These are phyloP conservation scores for Corynascus novoguineensis DNA, from an alignment of 495 filamentous ascomycete genomes.

Conservation along the genomic window DNA sequence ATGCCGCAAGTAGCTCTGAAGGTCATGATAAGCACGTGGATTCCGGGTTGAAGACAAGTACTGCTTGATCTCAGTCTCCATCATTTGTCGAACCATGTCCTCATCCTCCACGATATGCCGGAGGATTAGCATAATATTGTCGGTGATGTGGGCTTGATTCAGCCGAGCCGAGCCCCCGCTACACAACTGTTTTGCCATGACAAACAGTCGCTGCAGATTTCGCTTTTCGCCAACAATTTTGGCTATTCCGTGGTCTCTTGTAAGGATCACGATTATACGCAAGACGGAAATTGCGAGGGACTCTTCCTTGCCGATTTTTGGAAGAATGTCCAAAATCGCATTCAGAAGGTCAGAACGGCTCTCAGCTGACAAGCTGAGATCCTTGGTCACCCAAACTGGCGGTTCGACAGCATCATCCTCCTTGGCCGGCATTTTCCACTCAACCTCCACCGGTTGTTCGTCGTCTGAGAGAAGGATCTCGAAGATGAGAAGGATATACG, in stretches of 20 bases:
- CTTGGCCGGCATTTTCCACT: slow-evolving; percentile 60
- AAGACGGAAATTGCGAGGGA: slow-evolving; percentile 75
- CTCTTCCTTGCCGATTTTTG: slow-evolving; percentile 80
- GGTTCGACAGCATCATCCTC: slow-evolving; percentile 50
- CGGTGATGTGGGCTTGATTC: slow-evolving; percentile 54
- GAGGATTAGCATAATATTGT: slow-evolving; percentile 73
- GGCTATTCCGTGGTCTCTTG: slow-evolving; percentile 69
- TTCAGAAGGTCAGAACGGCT: slow-evolving; percentile 66
- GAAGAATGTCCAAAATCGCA: slow-evolving; percentile 72
- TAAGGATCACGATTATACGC: slow-evolving; percentile 86
- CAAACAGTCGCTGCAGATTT: slow-evolving; percentile 82
- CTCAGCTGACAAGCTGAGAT: slow-evolving; percentile 59
- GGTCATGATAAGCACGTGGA: slow-evolving; percentile 56
- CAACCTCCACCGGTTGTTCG: slow-evolving; percentile 67
- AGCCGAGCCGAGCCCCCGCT: slow-evolving; percentile 68
- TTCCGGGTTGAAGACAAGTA: slow-evolving; percentile 58
- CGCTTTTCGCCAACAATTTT: slow-evolving; percentile 74
- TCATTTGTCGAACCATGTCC: slow-evolving; percentile 81
- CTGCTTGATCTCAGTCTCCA: slow-evolving; percentile 81
- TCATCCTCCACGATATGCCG: slow-evolving; percentile 94
- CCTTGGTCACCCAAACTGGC: slow-evolving; percentile 52
- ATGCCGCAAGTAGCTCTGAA: slow-evolving; percentile 64
- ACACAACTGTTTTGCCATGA: slow-evolving; percentile 88
- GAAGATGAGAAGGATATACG: slow-evolving; percentile 80
- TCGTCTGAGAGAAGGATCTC: slow-evolving; percentile 88